phyloP scores from a whole-genome alignment of 2,329 filamentous ascomycete genomes.

The Xylariales sp. region DNA sequence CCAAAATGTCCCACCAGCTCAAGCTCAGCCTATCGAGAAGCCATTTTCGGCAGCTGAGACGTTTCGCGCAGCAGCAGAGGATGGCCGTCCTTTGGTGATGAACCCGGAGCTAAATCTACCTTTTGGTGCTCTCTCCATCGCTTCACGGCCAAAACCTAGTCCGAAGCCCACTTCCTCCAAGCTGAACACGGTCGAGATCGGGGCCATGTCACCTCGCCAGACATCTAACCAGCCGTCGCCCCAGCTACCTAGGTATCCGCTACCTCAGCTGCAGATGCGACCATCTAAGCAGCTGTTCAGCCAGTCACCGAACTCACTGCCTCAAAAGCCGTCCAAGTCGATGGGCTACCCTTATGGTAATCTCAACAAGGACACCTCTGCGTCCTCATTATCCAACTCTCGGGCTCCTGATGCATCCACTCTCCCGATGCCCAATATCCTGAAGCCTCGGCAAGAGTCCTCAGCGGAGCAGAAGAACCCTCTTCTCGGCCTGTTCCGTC shows the following conservation, averaged over 20 bases:
- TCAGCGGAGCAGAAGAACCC: constrained; percentile 15
- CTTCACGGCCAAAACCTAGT: constrained; percentile 28
- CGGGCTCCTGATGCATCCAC: constrained; percentile 23
- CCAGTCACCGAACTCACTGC: too few species aligned
- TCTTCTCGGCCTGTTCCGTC: constrained; percentile 5
- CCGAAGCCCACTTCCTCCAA: too few species aligned
- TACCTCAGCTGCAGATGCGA: too few species aligned
- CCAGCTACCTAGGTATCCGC: too few species aligned
- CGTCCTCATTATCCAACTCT: constrained; percentile 20
- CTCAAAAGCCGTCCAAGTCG: too few species aligned
- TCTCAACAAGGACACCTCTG: constrained; percentile 14
- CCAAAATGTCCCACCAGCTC: constrained; percentile 5
- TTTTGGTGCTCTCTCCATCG: constrained; percentile 33
- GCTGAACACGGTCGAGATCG: too few species aligned
- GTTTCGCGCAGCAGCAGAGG: constrained; percentile 21
- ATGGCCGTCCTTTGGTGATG: constrained; percentile 26
- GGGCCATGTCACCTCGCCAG: too few species aligned
- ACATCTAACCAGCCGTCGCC: too few species aligned
- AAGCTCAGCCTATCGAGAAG: constrained; percentile 6
- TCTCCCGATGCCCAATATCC: constrained; percentile 21
- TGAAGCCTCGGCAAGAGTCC: constrained; percentile 29
- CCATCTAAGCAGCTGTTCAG: neutral
- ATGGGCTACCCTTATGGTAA: constrained; percentile 9
- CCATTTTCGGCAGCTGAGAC: constrained; percentile 21
- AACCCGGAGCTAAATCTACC: constrained; percentile 34